Evolutionary conservation across 805 yeast genomes (phyloP), one percentile per base, ranked within the genome.

Genomic region (Yamadazyma kitorensis): DNA sequence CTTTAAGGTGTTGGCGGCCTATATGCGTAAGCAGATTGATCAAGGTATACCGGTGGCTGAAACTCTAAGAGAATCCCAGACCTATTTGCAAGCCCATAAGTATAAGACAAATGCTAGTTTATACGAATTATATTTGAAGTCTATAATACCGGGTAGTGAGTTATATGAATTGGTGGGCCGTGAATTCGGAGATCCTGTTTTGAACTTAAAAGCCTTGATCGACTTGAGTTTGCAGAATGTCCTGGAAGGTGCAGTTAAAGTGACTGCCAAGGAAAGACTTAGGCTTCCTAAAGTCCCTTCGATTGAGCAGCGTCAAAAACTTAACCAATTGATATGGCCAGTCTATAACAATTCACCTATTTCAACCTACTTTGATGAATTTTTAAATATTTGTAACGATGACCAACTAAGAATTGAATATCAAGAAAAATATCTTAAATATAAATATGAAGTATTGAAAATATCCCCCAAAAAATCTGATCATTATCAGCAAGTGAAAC

Each of bases 381-480:
- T 81, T 33, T 68, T 87, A 33, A 78, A 83, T 48, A 52, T 74
- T 10, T 51, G 62, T 22, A 69, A 77, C 47, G 82, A 84, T 48
- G 94, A 85, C 47, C 67, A 55, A 0, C 49, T 59, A 30, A 75
- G 98, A 48, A 59, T 74, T 15, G 47, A 55, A 8, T 55, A 70
- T 26, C 96, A 93, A 57, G 78, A 75, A 13, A 69, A 73, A 24
- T 69, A 72, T 45, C 55, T 93, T 24, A 67, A 70, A 36, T 78
- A 79, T 51, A 71, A 75, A 39, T 72, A 77, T 39, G 71, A 72
- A 13, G 57, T 76, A 27, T 57, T 88, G 33, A 65, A 61, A 37
- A 65, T 72, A 2, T 64, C 76, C 22, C 86, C 93, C 0, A 79
- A 80, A 36, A 39, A 36, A 2, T 47, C 72, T 17, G 15, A 22